A percentile compares a stretch with the other conserved stretches of the same genome.
Conservation (phyloP, 2,329 filamentous ascomycete species). For the Cadophora malorum region DNA sequence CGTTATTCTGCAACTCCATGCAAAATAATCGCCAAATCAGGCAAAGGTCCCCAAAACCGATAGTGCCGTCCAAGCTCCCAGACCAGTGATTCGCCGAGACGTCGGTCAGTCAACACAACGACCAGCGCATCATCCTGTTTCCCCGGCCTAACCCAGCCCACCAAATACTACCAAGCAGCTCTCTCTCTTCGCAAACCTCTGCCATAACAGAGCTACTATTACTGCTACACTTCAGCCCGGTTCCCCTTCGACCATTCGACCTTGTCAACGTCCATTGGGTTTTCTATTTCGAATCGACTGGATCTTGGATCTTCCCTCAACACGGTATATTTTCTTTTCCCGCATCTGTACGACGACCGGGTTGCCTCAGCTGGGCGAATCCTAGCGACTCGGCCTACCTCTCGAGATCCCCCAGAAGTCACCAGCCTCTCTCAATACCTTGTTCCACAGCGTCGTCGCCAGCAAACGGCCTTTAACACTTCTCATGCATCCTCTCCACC, state of each 20-base stretch:
- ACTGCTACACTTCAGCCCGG: not conserved
- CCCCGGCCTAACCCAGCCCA: not conserved
- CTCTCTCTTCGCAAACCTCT: not conserved
- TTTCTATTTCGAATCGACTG: constrained; percentile 1
- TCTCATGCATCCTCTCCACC: constrained; percentile 38
- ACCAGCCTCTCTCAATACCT: constrained; percentile 22
- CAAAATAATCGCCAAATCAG: constrained; percentile 20
- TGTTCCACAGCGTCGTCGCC: constrained; percentile 20
- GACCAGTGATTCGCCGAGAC: constrained; percentile 16
- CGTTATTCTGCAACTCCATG: not conserved
- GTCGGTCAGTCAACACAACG: constrained; percentile 18
- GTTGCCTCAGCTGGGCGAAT: constrained; percentile 15
- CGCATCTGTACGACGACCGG: constrained; percentile 17
- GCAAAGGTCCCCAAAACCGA: not conserved
- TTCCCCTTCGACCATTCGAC: constrained; percentile 6
- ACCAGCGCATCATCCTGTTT: constrained; percentile 10
- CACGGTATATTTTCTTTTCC: constrained; percentile 18
- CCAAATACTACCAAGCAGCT: constrained; percentile 1
- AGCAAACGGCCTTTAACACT: constrained; percentile 28
- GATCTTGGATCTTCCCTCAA: not conserved
- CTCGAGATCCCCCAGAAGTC: constrained; percentile 17
- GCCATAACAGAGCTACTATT: constrained; percentile 19
- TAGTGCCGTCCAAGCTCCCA: constrained; percentile 19
- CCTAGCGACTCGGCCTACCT: constrained; percentile 16
- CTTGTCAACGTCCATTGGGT: constrained; percentile 18